Evolutionary conservation across 176 grass and related monocot genomes (phyloP), one percentile per base, ranked within the genome.

Genomic region (Puya raimondii): DNA sequence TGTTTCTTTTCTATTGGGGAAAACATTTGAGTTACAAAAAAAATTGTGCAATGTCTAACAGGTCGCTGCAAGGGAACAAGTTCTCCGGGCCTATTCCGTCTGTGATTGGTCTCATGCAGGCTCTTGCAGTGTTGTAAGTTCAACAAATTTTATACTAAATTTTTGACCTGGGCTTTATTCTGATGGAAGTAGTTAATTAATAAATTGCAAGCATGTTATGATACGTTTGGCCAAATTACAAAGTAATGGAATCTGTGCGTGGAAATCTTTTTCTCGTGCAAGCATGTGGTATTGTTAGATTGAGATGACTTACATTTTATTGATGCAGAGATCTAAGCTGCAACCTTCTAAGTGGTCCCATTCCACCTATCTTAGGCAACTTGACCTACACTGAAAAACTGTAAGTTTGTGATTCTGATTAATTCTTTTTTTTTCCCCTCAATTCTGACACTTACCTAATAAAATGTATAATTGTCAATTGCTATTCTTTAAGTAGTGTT

Each of bases 81-180:
- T 94, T 99, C 69, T 51, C 81, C 13, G 95, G 95, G 69, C 73
- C 80, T 15, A 88, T 99, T 86, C 95, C 95, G 68, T 89, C 90
- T 23, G 95, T 99, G 11, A 91, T 99, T 79, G 95, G 95, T 63
- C 87, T 99, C 14, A 99, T 99, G 95, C 95, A 99, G 74, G 95
- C 95, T 11, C 85, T 99, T 52, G 85, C 95, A 14, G 95, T 99
- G 14, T 66, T 99, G 95, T 99, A 86, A 86, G 95, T 78, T 42
- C 0, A 53, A 10, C 9, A 61, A 57, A 57, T 17, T 61, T 17
- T 61, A 20, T 18, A 18, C 7, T 6, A 61, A 16, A 10, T 22
- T 61, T 16, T 10, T 2, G 22, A 18, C 17, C 56, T 18, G n/a
- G 9, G 9, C 2, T n/a, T 61, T 18, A 9, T 18, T 20, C n/a